These are phyloP conservation scores for Fusarium brachygibbosum DNA, from an alignment of 2,329 filamentous ascomycete genomes.

Conservation along the genomic window DNA sequence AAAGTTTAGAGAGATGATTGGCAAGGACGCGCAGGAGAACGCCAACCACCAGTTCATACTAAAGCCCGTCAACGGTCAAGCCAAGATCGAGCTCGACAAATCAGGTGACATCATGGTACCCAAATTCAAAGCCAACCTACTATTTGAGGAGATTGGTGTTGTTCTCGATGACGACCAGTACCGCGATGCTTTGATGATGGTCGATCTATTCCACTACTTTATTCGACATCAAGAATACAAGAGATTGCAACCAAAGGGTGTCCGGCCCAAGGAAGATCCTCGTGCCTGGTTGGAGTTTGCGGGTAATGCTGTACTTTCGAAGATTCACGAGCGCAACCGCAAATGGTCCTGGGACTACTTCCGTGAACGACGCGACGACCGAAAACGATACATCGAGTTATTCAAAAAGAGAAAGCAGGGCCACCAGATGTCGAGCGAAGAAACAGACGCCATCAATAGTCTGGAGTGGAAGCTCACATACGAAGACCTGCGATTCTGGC, in stretches of 20 bases:
- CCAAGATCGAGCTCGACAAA: constrained; percentile 95
- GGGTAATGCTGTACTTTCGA: constrained; percentile 86
- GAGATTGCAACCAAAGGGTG: constrained; percentile 85
- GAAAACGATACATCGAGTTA: constrained; percentile 87
- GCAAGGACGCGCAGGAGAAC: constrained; percentile 72
- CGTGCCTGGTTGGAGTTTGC: constrained; percentile 94
- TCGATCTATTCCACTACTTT: constrained; percentile 98
- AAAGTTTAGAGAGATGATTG: constrained; percentile 84
- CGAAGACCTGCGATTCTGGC: constrained; percentile 97
- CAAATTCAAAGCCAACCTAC: constrained; percentile 88
- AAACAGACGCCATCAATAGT: constrained; percentile 77
- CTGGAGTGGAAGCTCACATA: constrained; percentile 92
- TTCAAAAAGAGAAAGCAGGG: constrained; percentile 94
- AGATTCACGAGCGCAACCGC: constrained; percentile 94
- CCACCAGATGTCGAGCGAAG: constrained; percentile 76
- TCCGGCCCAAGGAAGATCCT: constrained; percentile 87
- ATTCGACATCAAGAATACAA: constrained; percentile 98
- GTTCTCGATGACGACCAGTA: constrained; percentile 99
- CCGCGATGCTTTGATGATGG: constrained; percentile 96
- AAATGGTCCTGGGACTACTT: constrained; percentile 98
- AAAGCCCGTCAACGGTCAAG: constrained; percentile 94
- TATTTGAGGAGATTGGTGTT: constrained; percentile 98
- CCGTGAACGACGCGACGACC: constrained; percentile 90
- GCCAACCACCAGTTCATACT: constrained; percentile 89
- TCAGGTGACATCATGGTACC: constrained; percentile 82